A percentile compares a stretch with the other conserved stretches of the same genome.
Evolutionary conservation across 2,329 filamentous ascomycete species (phyloP).

Genomic region (Fusarium nygamai): DNA sequence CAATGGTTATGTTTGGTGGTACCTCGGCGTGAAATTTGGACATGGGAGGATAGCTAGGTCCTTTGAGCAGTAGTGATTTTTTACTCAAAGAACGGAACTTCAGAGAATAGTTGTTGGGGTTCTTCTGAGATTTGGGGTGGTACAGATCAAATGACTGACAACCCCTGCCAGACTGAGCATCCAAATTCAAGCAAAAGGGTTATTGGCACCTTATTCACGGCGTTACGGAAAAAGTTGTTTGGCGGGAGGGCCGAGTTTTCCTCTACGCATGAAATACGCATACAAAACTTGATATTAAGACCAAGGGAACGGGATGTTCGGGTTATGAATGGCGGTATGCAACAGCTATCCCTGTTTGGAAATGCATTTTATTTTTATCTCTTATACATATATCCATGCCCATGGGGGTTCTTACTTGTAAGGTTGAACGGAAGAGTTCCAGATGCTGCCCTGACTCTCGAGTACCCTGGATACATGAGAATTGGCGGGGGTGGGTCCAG

Average conservation of each 20-base stretch:
- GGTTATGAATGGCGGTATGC: slow-evolving; percentile 21
- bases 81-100: neutral
- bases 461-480: slow-evolving; percentile 15
- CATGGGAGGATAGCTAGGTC: neutral
- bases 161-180: slow-evolving; percentile 21
- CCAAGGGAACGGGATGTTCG: neutral
- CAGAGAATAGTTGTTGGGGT: neutral
- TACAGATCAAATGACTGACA: slow-evolving; percentile 29
- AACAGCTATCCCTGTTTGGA: neutral
- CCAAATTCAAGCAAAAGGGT: neutral
- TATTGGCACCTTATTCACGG: neutral
- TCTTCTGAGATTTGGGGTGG: neutral
- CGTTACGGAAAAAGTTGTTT: neutral
- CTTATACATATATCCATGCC: neutral
- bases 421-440: neutral
- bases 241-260: neutral
- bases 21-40: neutral
- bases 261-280: neutral
- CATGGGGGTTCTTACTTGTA: neutral
- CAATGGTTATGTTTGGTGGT: neutral
- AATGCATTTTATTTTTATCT: neutral
- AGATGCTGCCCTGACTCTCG: neutral
- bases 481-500: slow-evolving; percentile 28
- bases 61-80: neutral
- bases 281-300: neutral